phyloP scores from a whole-genome alignment of 192 early-diverging fungal genomes.

The Pilaira anomala region DNA sequence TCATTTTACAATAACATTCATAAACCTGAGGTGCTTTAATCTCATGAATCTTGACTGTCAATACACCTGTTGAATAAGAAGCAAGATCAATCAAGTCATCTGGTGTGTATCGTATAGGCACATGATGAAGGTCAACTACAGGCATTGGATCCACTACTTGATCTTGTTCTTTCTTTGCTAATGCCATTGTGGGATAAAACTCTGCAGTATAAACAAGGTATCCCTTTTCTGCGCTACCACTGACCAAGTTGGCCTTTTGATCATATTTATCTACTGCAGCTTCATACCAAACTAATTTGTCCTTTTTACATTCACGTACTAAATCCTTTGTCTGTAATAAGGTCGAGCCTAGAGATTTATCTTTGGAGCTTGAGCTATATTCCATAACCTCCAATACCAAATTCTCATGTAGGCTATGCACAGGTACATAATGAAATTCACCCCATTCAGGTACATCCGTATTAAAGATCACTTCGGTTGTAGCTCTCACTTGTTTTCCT shows the following conservation, averaged over 20 bases:
- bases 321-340: conserved; percentile 44
- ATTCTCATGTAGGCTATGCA: conserved; percentile 63
- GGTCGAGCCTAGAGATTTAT: conserved; percentile 68
- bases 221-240: conserved; percentile 25
- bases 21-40: conserved; percentile 10
- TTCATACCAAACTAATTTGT: conserved; percentile 13
- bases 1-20: conserved; percentile 45
- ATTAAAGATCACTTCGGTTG: conserved; percentile 68
- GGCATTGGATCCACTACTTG: conserved; percentile 4
- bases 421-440: conserved; percentile 73
- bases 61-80: conserved; percentile 46
- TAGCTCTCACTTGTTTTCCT: conserved; percentile 52
- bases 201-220: conserved; percentile 37
- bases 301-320: not conserved
- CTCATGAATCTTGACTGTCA: conserved; percentile 50
- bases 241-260: not conserved
- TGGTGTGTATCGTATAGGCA: conserved; percentile 23
- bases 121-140: conserved; percentile 24
- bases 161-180: conserved; percentile 12
- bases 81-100: conserved; percentile 31
- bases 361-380: conserved; percentile 69
- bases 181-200: conserved; percentile 35
- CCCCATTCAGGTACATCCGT: conserved; percentile 82
- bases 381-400: conserved; percentile 71
- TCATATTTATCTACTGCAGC: not conserved